Percentiles rank a stretch among this genome's conserved stretches.
These are phyloP conservation scores for Rhodotorula toruloides DNA, from an alignment of 768 basidiomycete genomes.

Conservation along the genomic window DNA sequence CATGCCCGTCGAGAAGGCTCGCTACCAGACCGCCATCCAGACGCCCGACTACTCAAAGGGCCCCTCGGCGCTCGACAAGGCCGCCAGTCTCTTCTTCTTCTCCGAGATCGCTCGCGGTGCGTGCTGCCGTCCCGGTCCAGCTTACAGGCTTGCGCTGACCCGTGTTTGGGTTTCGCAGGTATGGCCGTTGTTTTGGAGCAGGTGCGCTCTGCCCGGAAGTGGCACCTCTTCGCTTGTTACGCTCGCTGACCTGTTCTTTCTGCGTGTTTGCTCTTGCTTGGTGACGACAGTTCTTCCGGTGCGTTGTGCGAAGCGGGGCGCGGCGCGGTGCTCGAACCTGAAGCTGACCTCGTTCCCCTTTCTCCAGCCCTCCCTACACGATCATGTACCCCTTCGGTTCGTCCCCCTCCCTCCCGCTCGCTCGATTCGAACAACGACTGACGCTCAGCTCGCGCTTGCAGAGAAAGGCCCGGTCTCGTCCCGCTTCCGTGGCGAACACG, in stretches of 20 bases:
- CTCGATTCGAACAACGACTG: background rate
- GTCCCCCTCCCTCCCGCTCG: background rate
- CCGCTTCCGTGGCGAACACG: slow-evolving; percentile 97
- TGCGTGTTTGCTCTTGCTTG: background rate
- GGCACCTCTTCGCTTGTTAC: background rate
- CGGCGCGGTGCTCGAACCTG: fast-evolving
- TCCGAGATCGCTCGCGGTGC: slow-evolving; percentile 93
- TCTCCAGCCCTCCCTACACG: slow-evolving; percentile 92
- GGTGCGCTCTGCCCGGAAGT: slow-evolving; percentile 29
- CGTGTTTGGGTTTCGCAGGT: slow-evolving; percentile 53
- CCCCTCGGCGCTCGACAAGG: slow-evolving; percentile 89
- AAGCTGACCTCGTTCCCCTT: slow-evolving; percentile 53
- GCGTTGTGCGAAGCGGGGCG: background rate
- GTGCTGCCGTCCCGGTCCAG: slow-evolving; percentile 32
- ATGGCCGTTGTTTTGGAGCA: slow-evolving; percentile 86
- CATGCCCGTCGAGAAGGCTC: slow-evolving; percentile 9
- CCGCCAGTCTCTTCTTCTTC: slow-evolving; percentile 93
- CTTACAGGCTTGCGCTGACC: background rate
- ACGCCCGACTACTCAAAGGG: slow-evolving; percentile 52
- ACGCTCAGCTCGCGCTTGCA: slow-evolving; percentile 52
- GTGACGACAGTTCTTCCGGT: slow-evolving; percentile 42
- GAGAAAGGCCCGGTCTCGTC: slow-evolving; percentile 97
- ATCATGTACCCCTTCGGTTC: slow-evolving; percentile 43
- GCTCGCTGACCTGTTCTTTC: background rate
- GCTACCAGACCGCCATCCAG: slow-evolving; percentile 13